phyloP scores from a whole-genome alignment of 2,329 filamentous ascomycete genomes.

The Drechslerella dactyloides region DNA sequence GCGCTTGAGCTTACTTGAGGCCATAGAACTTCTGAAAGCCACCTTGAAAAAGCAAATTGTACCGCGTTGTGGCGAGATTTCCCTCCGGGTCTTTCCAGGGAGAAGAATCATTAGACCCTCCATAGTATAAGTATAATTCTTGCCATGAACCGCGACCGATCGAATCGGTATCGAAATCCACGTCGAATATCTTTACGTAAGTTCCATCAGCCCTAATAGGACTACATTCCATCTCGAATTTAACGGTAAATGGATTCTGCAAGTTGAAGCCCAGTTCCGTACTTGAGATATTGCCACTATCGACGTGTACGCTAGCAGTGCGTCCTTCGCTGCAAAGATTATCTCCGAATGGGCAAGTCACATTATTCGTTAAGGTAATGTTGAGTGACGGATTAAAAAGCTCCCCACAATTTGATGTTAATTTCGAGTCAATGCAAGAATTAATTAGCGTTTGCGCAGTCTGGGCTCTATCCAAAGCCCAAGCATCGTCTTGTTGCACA shows the following conservation, averaged over 20 bases:
- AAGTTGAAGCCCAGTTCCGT: slow-evolving; percentile 20
- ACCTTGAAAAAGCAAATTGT: slow-evolving; percentile 13
- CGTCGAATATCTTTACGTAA: background rate
- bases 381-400: slow-evolving; percentile 7
- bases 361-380: slow-evolving; percentile 17
- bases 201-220: background rate
- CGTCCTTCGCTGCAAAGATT: slow-evolving; percentile 10
- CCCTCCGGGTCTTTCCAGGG: slow-evolving; percentile 7
- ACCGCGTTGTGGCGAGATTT: slow-evolving; percentile 11
- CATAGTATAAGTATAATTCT: slow-evolving; percentile 14
- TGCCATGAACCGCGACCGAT: background rate
- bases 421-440: slow-evolving; percentile 7
- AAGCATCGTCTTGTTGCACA: background rate
- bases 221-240: slow-evolving; percentile 14
- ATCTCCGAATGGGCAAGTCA: slow-evolving; percentile 21
- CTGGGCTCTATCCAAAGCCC: slow-evolving; percentile 11
- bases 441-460: slow-evolving; percentile 9
- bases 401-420: slow-evolving; percentile 3
- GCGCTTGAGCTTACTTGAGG: slow-evolving; percentile 2
- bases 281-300: slow-evolving; percentile 21
- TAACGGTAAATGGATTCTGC: slow-evolving; percentile 19
- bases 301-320: slow-evolving; percentile 5
- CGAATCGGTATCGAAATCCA: slow-evolving; percentile 6
- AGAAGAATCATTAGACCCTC: background rate
- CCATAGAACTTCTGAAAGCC: slow-evolving; percentile 11